Conservation (phyloP, 139 green algal species). For the Choricystis sp. region DNA sequence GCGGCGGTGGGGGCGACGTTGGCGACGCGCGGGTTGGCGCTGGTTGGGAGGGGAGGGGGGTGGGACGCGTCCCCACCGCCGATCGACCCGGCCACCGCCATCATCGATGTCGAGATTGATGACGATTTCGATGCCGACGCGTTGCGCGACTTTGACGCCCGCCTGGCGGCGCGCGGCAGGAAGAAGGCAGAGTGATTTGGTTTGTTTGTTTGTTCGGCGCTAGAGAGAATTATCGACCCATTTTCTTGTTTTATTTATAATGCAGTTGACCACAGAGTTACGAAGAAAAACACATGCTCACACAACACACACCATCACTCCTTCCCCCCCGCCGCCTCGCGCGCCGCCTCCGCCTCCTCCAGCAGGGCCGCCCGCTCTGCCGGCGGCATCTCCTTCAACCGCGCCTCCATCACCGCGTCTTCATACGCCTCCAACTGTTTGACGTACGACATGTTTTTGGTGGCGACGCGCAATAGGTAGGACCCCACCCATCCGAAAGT, state of each 20-base stretch:
- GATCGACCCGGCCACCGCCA: not conserved
- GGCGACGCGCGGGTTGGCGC: not conserved
- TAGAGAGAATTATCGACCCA: no score
- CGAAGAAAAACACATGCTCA: no score
- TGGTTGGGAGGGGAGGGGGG: not conserved
- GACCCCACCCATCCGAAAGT: slow-evolving; percentile 67
- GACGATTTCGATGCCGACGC: not conserved
- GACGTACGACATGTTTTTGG: slow-evolving; percentile 99
- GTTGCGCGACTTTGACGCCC: not conserved
- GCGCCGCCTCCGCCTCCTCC: not conserved
- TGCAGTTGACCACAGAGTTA: no score
- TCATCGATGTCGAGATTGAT: not conserved
- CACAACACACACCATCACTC: not conserved
- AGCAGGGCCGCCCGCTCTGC: slow-evolving; percentile 6
- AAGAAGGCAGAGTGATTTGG: no score
- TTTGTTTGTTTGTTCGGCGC: no score
- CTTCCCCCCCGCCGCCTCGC: no score
- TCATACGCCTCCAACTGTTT: slow-evolving; percentile 97
- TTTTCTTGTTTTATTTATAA: no score
- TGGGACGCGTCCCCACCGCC: not conserved
- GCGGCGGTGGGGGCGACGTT: not conserved
- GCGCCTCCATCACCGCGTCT: slow-evolving; percentile 90
- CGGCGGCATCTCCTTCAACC: slow-evolving; percentile 88
- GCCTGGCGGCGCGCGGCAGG: no score
- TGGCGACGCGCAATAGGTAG: slow-evolving; percentile 89